A percentile compares a stretch with the other conserved stretches of the same genome.
Evolutionary conservation across 208 protist genomes (phyloP).

Genomic region (Trypanosoma scelopori): DNA sequence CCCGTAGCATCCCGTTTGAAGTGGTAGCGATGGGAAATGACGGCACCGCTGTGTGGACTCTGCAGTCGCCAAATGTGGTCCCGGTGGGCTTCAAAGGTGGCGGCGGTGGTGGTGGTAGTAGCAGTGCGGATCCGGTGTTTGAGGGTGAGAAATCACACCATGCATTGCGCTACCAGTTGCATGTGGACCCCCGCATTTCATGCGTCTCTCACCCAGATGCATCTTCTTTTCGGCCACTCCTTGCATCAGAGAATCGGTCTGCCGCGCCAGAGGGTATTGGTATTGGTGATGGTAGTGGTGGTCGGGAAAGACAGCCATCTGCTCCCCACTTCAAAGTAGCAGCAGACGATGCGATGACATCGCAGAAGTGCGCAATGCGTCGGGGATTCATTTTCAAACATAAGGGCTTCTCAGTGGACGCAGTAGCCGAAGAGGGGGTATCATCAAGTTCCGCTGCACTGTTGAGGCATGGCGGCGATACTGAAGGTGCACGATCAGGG

Average conservation of each 20-base stretch:
- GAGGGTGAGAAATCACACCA: too few relatives aligned
- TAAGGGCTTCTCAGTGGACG: neutral
- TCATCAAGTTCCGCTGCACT: neutral
- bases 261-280: neutral
- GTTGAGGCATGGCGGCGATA: neutral
- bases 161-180: neutral
- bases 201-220: neutral
- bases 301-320: neutral
- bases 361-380: neutral
- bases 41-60: slow-evolving; percentile 14
- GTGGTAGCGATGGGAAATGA: slow-evolving; percentile 16
- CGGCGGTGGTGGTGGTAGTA: neutral
- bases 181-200: neutral
- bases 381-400: slow-evolving; percentile 6
- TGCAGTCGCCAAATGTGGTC: slow-evolving; percentile 7
- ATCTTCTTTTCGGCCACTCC: slow-evolving; percentile 1
- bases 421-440: neutral
- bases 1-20: slow-evolving; percentile 23
- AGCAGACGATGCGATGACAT: neutral
- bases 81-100: neutral
- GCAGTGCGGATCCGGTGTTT: neutral
- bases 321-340: neutral
- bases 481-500: neutral
- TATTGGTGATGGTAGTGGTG: neutral
- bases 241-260: neutral